Evolutionary conservation across 1,284 basidiomycete species (phyloP).

Genomic region (Xerocomus amazonicus): DNA sequence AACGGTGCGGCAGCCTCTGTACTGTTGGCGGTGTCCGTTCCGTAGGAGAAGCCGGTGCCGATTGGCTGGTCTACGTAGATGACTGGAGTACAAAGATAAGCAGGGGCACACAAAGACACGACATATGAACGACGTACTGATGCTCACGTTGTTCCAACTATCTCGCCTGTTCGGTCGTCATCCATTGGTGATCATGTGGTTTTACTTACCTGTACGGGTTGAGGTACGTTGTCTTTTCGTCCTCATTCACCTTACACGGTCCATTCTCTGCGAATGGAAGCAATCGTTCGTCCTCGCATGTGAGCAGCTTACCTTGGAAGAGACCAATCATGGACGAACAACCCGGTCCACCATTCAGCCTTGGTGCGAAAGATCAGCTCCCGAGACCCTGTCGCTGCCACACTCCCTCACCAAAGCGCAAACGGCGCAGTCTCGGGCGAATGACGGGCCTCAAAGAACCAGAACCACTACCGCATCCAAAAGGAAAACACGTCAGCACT

Average conservation of each 20-base stretch:
- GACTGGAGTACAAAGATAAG: slow-evolving; percentile 36
- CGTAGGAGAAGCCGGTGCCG: slow-evolving; percentile 64
- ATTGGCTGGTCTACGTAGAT: slow-evolving; percentile 78
- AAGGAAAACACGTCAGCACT: no score
- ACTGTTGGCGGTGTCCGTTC: slow-evolving; percentile 52
- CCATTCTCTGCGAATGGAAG: slow-evolving; percentile 23
- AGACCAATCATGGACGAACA: slow-evolving; percentile 44
- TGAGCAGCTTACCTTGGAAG: slow-evolving; percentile 34
- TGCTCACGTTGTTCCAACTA: slow-evolving; percentile 69
- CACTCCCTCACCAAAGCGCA: slow-evolving; percentile 51
- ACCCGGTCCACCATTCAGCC: slow-evolving; percentile 39
- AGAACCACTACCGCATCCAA: slow-evolving; percentile 51
- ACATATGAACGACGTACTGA: slow-evolving; percentile 40
- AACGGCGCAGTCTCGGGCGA: slow-evolving; percentile 60
- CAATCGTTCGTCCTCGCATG: neutral
- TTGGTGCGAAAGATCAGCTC: slow-evolving; percentile 23
- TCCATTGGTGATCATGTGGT: neutral
- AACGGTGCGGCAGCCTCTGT: slow-evolving; percentile 46
- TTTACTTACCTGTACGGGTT: slow-evolving; percentile 30
- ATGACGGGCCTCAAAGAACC: slow-evolving; percentile 66
- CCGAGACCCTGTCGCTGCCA: neutral
- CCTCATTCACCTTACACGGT: slow-evolving; percentile 28
- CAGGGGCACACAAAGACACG: neutral
- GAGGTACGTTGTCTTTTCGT: slow-evolving; percentile 23
- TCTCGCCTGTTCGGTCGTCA: slow-evolving; percentile 4